Conservation (phyloP, 2,329 filamentous ascomycete species). For the Sporothrix curviconia region DNA sequence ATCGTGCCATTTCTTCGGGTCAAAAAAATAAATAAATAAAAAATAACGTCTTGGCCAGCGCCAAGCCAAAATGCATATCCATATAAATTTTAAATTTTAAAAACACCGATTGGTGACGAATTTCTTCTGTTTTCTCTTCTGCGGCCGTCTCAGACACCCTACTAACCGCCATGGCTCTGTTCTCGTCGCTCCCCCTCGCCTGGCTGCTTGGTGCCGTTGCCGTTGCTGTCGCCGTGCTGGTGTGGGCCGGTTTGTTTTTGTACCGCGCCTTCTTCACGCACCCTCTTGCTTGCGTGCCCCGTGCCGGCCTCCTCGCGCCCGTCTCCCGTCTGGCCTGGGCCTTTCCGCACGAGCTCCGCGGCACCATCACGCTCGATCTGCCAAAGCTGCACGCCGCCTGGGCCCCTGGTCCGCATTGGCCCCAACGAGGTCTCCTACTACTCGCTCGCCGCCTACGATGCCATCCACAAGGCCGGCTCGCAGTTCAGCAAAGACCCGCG, state of each 20-base stretch:
- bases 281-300: not conserved
- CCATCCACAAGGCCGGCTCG: constrained; percentile 10
- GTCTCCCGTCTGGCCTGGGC: constrained; percentile 12
- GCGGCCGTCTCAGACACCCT: not conserved
- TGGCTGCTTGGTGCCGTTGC: not conserved
- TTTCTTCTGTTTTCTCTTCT: too few relatives aligned
- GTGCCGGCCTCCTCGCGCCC: constrained; percentile 5
- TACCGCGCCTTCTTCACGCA: too few relatives aligned
- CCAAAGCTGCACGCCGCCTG: constrained; percentile 6
- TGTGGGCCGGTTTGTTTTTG: not conserved
- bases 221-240: not conserved
- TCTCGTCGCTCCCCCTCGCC: not conserved
- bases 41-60: too few relatives aligned
- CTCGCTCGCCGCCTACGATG: constrained; percentile 13
- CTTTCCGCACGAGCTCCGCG: constrained; percentile 10
- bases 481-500: constrained; percentile 13
- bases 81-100: too few relatives aligned
- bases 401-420: constrained; percentile 15
- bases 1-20: too few relatives aligned
- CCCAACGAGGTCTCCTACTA: constrained; percentile 14
- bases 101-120: too few relatives aligned
- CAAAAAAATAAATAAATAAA: too few relatives aligned
- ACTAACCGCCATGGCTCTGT: not conserved
- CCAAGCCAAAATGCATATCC: too few relatives aligned
- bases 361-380: constrained; percentile 13